These are phyloP conservation scores for Hanseniaspora meyeri DNA, from an alignment of 805 yeast species.

Conservation along the genomic window DNA sequence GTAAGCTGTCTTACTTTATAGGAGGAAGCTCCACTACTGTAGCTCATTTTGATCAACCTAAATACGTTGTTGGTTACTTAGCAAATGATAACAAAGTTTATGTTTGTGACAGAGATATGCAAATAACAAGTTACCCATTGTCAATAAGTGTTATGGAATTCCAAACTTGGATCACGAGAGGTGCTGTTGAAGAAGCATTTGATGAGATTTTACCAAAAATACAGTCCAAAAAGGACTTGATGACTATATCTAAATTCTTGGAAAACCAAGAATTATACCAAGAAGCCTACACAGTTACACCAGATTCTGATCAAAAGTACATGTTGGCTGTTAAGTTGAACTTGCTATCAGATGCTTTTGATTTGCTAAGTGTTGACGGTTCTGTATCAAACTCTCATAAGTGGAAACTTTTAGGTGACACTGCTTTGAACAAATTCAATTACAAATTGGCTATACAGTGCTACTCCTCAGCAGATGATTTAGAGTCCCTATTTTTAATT, in stretches of 20 bases:
- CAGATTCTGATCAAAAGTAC: conserved; percentile 82
- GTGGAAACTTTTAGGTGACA: conserved; percentile 89
- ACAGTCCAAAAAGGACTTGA: conserved; percentile 47
- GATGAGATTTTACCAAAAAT: conserved; percentile 45
- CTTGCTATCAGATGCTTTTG: conserved; percentile 58
- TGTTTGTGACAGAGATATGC: conserved; percentile 80
- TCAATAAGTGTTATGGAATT: conserved; percentile 83
- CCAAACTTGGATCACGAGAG: conserved; percentile 90
- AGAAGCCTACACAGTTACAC: conserved; percentile 70
- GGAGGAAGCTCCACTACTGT: conserved; percentile 88
- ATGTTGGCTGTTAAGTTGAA: conserved; percentile 75
- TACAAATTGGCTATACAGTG: conserved; percentile 68
- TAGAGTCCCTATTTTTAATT: conserved; percentile 67
- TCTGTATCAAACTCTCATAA: conserved; percentile 39
- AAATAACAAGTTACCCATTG: conserved; percentile 66
- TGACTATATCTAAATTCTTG: conserved; percentile 78
- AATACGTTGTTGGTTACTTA: conserved; percentile 77
- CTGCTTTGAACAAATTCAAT: conserved; percentile 67
- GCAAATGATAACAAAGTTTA: conserved; percentile 84
- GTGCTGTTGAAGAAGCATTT: conserved; percentile 77
- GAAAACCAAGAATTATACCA: conserved; percentile 84
- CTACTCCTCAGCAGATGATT: conserved; percentile 66
- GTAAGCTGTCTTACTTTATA: conserved; percentile 84
- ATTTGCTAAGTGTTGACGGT: conserved; percentile 43
- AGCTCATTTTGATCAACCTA: conserved; percentile 81